These are phyloP conservation scores for Hypericum androsaemum DNA, from an alignment of 345 rosid genomes.

Conservation along the genomic window DNA sequence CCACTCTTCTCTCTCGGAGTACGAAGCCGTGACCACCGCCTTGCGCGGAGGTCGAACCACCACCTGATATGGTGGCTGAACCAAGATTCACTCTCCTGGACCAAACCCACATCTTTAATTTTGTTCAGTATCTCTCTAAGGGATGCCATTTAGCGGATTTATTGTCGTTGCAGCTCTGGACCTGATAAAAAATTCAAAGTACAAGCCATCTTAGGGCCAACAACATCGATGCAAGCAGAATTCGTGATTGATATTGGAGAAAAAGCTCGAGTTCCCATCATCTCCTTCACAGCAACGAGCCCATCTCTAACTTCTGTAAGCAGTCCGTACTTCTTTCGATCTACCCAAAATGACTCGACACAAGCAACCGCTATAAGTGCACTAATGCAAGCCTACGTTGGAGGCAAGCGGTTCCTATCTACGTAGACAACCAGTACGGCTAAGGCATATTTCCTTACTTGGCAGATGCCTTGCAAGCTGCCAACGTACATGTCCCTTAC, in stretches of 20 bases:
- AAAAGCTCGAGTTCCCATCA: conserved; percentile 6
- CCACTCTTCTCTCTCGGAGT: too few species aligned
- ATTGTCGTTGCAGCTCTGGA: neutral
- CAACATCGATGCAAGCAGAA: conserved; percentile 1
- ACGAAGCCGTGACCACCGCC: too few species aligned
- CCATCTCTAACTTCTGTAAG: conserved; percentile 7
- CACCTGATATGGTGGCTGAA: too few species aligned
- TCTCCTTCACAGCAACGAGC: conserved; percentile 13
- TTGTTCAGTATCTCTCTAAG: too few species aligned
- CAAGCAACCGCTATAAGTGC: conserved; percentile 10
- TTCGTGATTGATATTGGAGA: conserved; percentile 6
- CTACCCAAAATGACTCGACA: conserved; percentile 5
- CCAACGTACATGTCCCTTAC: neutral
- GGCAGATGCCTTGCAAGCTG: neutral
- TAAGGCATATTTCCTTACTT: neutral
- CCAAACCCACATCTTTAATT: too few species aligned
- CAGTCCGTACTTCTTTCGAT: conserved; percentile 8
- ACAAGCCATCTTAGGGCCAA: neutral
- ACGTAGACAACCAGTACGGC: neutral
- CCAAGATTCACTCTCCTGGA: too few species aligned
- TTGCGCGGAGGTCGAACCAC: too few species aligned
- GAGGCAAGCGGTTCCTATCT: conserved; percentile 1
- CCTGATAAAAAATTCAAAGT: conserved; percentile 1
- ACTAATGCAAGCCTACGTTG: neutral
- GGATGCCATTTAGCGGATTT: too few species aligned